Base-by-base conservation (phyloP, 2,329 filamentous ascomycete species). In the Botryotinia narcissicola region DNA sequence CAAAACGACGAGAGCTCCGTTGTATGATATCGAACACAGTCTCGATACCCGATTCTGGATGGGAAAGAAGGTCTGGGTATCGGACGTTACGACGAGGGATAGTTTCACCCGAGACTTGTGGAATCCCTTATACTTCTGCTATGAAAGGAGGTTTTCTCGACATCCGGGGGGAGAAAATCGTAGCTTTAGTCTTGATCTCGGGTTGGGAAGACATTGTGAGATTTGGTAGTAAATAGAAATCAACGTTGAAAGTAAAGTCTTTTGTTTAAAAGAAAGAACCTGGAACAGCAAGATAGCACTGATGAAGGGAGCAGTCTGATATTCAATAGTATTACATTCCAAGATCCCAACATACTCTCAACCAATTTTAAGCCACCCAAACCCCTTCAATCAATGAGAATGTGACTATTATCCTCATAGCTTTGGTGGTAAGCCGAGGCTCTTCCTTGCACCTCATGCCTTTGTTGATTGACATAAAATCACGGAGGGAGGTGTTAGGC, bases 21-120 rank as follows among this genome's bases (percentile, higher is more conserved):
- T 87, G 88, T 79, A 97, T 86, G 78, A 95, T 89, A 80, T 97
- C 93, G 84, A 90, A 94, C 77, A 91, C 86, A 75, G 93, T 97
- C 60, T 86, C 85, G 80, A 95, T 87, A 25, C 67, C 61, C 3
- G 18, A 25, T 44, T 73, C 68, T 22, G 72, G 72, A 8, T 32
- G 20, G n/a, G 25, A 51, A 44, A 73, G 48, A 40, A 64, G 44
- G 20, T 91, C 85, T 78, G 88, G 88, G 74, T 86, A 84, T 42
- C 81, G 79, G 22, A 85, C 83, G 80, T 91, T 86, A 73, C 90
- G 85, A 75, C 89, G 87, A 51, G 90, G 90, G 75, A 91, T 87
- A 32, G 90, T 91, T 83, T 92, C 90, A 80, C 90, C 90, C 16
- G 88, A 84, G 73, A 87, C 84, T 76, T 87, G 86, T 77, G 86